Conservation (phyloP, 2,329 filamentous ascomycete species). For the Cytospora piceicola region DNA sequence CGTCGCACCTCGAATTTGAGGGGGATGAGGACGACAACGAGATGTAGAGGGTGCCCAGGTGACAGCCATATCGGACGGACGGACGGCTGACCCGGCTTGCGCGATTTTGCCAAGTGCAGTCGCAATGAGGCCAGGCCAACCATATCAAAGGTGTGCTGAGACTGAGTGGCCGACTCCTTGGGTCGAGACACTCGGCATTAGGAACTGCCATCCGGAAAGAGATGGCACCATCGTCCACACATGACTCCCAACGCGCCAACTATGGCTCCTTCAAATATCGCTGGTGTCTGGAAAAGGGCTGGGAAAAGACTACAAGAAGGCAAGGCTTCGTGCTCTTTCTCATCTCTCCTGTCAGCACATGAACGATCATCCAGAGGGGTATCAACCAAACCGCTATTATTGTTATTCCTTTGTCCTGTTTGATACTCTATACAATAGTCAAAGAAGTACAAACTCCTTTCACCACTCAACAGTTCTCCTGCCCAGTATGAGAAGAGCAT, state of each 20-base stretch:
- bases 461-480: neutral
- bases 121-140: neutral
- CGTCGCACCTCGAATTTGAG: constrained; percentile 33
- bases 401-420: neutral
- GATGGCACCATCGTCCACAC: neutral
- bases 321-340: neutral
- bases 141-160: neutral
- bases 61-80: neutral
- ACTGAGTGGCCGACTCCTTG: neutral
- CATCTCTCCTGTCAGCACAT: neutral
- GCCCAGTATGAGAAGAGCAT: neutral
- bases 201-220: neutral
- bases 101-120: neutral
- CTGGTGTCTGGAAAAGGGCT: neutral
- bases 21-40: neutral
- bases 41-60: neutral
- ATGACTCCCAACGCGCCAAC: neutral
- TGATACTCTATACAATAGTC: neutral
- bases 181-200: neutral
- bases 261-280: neutral
- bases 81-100: neutral
- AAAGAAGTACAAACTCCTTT: neutral
- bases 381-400: neutral
- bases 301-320: neutral
- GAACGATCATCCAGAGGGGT: neutral